These are phyloP conservation scores for Teunomyces cretensis DNA, from an alignment of 805 yeast genomes.

Conservation along the genomic window DNA sequence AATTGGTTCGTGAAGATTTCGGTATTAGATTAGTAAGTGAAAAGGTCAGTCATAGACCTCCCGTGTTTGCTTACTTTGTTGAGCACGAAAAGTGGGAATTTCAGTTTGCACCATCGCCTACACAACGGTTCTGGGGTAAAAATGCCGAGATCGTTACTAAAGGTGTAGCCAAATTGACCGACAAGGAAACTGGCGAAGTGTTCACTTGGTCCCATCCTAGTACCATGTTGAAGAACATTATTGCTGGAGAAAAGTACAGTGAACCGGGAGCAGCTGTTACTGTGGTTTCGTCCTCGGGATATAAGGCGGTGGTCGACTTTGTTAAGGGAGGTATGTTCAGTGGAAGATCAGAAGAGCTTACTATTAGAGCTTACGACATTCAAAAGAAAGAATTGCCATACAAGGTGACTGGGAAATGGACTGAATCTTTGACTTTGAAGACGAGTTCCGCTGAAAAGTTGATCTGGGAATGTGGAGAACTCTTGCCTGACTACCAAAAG, in stretches of 20 bases:
- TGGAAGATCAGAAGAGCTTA: constrained; percentile 69
- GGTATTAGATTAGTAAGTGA: constrained; percentile 77
- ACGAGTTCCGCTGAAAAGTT: constrained; percentile 39
- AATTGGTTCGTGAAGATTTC: constrained; percentile 79
- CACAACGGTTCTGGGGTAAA: constrained; percentile 94
- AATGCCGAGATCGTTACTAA: constrained; percentile 77
- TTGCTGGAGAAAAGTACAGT: constrained; percentile 92
- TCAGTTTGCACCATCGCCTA: constrained; percentile 64
- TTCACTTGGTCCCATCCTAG: constrained; percentile 84
- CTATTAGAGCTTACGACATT: constrained; percentile 43
- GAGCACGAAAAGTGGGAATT: constrained; percentile 74
- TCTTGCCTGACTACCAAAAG: constrained; percentile 55
- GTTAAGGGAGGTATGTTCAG: constrained; percentile 84
- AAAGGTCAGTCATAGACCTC: constrained; percentile 87
- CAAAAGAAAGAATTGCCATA: constrained; percentile 38
- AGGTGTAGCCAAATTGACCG: constrained; percentile 62
- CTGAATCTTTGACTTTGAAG: constrained; percentile 55
- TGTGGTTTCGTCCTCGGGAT: constrained; percentile 67
- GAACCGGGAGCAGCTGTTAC: constrained; percentile 78
- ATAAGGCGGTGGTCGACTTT: constrained; percentile 69
- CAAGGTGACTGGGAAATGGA: constrained; percentile 79
- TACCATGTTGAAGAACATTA: constrained; percentile 76
- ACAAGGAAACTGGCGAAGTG: constrained; percentile 64
- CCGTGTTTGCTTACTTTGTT: constrained; percentile 75
- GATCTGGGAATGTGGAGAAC: constrained; percentile 72